phyloP scores from a whole-genome alignment of 1,139 yeast species.

The Zygosaccharomyces pseudobailii region DNA sequence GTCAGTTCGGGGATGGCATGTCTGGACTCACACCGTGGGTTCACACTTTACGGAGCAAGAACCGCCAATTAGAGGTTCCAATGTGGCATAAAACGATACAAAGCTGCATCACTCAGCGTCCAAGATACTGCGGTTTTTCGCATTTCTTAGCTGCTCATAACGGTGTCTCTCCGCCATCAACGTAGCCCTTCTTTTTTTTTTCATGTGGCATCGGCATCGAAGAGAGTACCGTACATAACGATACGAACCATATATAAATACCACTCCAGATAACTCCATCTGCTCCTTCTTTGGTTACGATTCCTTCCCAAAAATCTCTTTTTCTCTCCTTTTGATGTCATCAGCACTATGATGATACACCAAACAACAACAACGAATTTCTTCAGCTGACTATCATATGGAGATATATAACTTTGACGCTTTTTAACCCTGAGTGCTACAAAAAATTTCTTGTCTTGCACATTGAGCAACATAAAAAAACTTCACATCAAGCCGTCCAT shows the following conservation, averaged over 20 bases:
- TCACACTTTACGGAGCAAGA: too few relatives aligned
- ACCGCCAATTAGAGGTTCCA: too few relatives aligned
- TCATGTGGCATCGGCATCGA: neutral
- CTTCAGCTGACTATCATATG: constrained; percentile 42
- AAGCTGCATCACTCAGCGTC: too few relatives aligned
- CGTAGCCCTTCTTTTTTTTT: neutral
- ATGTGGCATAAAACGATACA: too few relatives aligned
- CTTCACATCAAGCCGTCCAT: neutral
- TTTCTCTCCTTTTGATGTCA: neutral
- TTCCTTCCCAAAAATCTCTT: neutral
- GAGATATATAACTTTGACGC: constrained; percentile 35
- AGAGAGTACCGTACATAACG: neutral
- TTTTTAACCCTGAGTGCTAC: constrained; percentile 30
- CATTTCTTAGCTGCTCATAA: too few relatives aligned
- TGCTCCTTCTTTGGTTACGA: too few relatives aligned
- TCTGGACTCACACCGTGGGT: too few relatives aligned
- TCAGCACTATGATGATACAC: constrained; percentile 36
- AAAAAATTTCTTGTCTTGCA: neutral
- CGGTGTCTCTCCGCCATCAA: neutral
- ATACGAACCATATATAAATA: neutral
- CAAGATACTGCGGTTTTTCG: too few relatives aligned
- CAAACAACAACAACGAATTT: constrained; percentile 42
- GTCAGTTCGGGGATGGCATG: too few relatives aligned
- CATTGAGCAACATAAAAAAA: too few relatives aligned
- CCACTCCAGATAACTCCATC: neutral